phyloP scores from a whole-genome alignment of 2,329 filamentous ascomycete genomes.

The Botrytis squamosa region DNA sequence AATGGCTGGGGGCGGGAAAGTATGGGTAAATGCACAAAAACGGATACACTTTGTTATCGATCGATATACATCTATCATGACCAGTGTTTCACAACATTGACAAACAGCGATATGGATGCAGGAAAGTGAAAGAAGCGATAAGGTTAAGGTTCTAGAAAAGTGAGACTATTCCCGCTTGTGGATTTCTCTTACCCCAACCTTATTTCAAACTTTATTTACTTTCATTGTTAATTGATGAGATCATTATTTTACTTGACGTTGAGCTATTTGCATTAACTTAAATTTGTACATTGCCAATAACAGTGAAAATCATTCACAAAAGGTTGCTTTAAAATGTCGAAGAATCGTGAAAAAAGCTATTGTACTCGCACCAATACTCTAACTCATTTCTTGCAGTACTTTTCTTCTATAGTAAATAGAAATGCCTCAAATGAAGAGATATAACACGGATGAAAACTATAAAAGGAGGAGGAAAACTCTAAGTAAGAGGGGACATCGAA shows the following conservation, averaged over 20 bases:
- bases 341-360: background rate
- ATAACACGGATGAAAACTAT: background rate
- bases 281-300: background rate
- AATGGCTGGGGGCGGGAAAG: background rate
- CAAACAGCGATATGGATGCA: background rate
- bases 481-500: background rate
- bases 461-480: background rate
- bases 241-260: background rate
- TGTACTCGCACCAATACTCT: background rate
- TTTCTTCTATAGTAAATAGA: background rate
- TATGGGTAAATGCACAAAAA: background rate
- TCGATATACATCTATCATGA: background rate
- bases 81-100: background rate
- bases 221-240: background rate
- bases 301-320: background rate
- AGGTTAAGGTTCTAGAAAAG: background rate
- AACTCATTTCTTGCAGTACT: background rate
- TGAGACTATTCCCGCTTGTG: background rate
- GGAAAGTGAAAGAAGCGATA: background rate
- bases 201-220: background rate
- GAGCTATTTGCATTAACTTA: background rate
- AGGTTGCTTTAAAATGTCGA: background rate
- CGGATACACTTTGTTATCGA: background rate
- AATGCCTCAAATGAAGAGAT: background rate
- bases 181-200: background rate